phyloP scores from a whole-genome alignment of 495 filamentous ascomycete species.

The Xylaria curta region DNA sequence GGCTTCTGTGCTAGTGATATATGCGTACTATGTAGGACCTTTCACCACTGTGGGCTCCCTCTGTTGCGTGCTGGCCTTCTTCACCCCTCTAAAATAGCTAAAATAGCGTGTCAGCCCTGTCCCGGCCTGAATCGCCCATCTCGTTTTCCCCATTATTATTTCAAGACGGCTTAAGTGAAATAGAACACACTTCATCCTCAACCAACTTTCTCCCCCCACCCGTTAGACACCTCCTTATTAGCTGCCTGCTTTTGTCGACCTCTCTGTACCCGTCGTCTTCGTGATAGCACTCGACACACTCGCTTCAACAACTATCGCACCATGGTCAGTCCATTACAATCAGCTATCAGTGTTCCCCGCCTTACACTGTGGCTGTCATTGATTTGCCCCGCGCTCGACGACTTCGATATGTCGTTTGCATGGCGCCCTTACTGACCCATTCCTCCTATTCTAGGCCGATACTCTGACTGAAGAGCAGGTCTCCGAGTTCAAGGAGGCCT shows the following conservation, averaged over 20 bases:
- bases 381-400: constrained; percentile 33
- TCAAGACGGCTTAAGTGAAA: constrained; percentile 18
- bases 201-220: constrained; percentile 15
- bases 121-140: not conserved
- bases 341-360: constrained; percentile 17
- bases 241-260: not conserved
- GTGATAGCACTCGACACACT: not conserved
- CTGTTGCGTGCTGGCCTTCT: constrained; percentile 4
- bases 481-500: constrained; percentile 99
- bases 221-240: not conserved
- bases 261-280: not conserved
- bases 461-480: constrained; percentile 99
- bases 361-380: constrained; percentile 5
- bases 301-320: constrained; percentile 13
- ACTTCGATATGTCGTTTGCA: not conserved
- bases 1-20: not conserved
- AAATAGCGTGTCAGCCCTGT: constrained; percentile 23
- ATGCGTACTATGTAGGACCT: constrained; percentile 12
- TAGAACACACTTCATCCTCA: constrained; percentile 9
- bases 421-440: constrained; percentile 32
- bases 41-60: not conserved
- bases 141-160: constrained; percentile 22
- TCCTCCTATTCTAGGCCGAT: constrained; percentile 68
- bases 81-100: constrained; percentile 15
- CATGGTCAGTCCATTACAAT: constrained; percentile 24